Evolutionary conservation across 2,329 filamentous ascomycete genomes (phyloP).

Genomic region (Purpureocillium lavendulum): DNA sequence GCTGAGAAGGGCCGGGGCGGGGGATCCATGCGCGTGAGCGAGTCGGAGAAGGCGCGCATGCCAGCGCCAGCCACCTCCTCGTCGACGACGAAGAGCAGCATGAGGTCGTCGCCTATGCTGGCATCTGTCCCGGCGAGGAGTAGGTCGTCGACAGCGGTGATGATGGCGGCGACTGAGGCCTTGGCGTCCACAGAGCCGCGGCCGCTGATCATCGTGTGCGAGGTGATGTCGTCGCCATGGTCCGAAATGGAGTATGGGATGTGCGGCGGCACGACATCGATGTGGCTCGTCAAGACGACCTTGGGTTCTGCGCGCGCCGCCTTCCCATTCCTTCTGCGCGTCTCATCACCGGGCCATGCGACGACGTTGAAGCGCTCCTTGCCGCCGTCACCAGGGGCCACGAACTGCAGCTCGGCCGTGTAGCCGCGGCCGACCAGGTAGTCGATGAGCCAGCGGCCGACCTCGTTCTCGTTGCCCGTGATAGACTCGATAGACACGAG

Average conservation of each 20-base stretch:
- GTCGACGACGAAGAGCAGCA: constrained; percentile 65
- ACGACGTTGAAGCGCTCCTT: constrained; percentile 60
- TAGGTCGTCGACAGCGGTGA: constrained; percentile 56
- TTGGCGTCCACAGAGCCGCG: constrained; percentile 70
- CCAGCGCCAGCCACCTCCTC: constrained; percentile 78
- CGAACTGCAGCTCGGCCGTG: constrained; percentile 30
- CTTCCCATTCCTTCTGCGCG: no score
- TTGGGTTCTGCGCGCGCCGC: constrained; percentile 37
- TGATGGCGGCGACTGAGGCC: constrained; percentile 62
- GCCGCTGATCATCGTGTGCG: constrained; percentile 52
- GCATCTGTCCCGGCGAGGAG: constrained; percentile 30
- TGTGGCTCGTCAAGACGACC: constrained; percentile 69
- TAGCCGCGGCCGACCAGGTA: constrained; percentile 50
- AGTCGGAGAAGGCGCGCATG: constrained; percentile 53
- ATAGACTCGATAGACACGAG: constrained; percentile 70
- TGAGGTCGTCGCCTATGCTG: constrained; percentile 41
- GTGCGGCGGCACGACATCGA: constrained; percentile 69
- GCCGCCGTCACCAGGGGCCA: constrained; percentile 24
- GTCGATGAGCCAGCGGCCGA: constrained; percentile 59
- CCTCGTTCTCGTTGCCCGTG: constrained; percentile 57
- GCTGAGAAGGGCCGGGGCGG: constrained; percentile 41
- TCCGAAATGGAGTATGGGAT: constrained; percentile 53
- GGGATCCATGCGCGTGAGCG: constrained; percentile 20
- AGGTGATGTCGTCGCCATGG: constrained; percentile 33
- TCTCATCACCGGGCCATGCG: constrained; percentile 43